Percentiles rank a stretch among this genome's conserved stretches.
These are phyloP conservation scores for Exidia glandulosa DNA, from an alignment of 768 basidiomycete species.

Conservation along the genomic window DNA sequence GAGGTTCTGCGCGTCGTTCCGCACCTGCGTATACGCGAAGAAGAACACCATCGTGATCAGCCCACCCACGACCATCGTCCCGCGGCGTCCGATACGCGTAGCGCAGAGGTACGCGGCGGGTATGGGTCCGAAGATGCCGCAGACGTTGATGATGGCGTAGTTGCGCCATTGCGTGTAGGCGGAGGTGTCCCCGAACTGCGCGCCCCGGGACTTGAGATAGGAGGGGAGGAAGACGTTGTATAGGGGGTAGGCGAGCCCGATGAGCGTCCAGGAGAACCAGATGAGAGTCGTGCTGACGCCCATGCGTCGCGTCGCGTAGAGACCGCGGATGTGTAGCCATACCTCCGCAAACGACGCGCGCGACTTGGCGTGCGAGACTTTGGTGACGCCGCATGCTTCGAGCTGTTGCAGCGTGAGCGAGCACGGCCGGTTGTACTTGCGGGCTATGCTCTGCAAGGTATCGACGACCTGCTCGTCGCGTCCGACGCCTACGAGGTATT, in stretches of 20 bases:
- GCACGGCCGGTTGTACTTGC: conserved; percentile 33
- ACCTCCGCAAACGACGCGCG: conserved; percentile 7
- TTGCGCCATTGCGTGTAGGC: conserved; percentile 15
- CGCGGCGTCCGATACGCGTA: conserved; percentile 22
- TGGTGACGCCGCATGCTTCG: conserved; percentile 6
- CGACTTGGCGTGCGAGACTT: conserved; percentile 13
- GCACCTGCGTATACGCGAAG: conserved; percentile 41
- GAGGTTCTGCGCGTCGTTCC: conserved; percentile 26
- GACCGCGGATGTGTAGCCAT: conserved; percentile 37
- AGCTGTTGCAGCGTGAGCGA: conserved; percentile 37
- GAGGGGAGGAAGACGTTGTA: conserved; percentile 42
- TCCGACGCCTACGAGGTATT: conserved; percentile 47
- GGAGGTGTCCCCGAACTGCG: conserved; percentile 1
- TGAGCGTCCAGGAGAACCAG: conserved; percentile 40
- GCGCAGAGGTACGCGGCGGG: conserved; percentile 37
- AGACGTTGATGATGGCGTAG: conserved; percentile 36
- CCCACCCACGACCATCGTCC: conserved; percentile 34
- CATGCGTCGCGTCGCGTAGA: conserved; percentile 41
- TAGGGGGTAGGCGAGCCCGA: conserved; percentile 44
- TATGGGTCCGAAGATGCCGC: conserved; percentile 37
- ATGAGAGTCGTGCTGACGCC: conserved; percentile 36
- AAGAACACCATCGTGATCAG: conserved; percentile 36
- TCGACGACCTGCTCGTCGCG: conserved; percentile 45
- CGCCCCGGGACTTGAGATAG: conserved; percentile 24
- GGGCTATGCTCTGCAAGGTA: conserved; percentile 34